Percentiles rank a stretch among this genome's conserved stretches.
Evolutionary conservation across 192 early-diverging fungal species (phyloP).

Genomic region (Podochytrium sp.): DNA sequence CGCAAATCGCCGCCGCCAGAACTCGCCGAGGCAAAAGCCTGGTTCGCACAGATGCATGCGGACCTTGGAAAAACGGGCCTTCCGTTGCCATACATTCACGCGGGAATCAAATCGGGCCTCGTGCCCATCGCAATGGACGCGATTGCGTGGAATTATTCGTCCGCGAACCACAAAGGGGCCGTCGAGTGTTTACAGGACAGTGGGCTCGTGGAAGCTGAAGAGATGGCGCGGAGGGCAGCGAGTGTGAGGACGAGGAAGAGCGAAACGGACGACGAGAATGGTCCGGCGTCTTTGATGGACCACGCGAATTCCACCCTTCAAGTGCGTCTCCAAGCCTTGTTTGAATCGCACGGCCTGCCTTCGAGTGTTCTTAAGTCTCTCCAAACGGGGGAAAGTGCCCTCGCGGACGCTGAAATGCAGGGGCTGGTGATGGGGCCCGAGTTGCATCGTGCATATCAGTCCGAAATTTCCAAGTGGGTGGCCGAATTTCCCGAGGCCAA

Average conservation of each 20-base stretch:
- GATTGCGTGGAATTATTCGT: not conserved
- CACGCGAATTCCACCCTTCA: not conserved
- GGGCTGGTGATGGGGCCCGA: conserved; percentile 5
- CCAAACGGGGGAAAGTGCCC: not conserved
- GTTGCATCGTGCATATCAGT: not conserved
- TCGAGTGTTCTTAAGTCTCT: not conserved
- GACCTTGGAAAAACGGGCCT: not conserved
- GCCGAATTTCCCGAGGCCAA: not conserved
- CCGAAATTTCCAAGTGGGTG: not conserved
- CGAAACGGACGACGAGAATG: not conserved
- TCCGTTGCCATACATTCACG: not conserved
- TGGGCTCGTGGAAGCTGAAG: not conserved
- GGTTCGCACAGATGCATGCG: not conserved
- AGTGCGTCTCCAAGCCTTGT: not conserved
- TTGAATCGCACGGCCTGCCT: conserved; percentile 4
- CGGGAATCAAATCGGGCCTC: not conserved
- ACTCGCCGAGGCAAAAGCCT: not conserved
- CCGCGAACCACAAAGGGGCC: not conserved
- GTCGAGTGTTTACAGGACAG: not conserved
- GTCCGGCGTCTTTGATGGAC: not conserved
- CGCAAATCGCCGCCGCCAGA: not conserved
- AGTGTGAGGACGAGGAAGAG: not conserved
- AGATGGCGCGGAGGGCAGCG: not conserved
- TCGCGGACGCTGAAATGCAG: conserved; percentile 9
- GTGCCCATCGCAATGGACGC: not conserved